phyloP scores from a whole-genome alignment of 1,139 yeast species.

The Pichia sp. region DNA sequence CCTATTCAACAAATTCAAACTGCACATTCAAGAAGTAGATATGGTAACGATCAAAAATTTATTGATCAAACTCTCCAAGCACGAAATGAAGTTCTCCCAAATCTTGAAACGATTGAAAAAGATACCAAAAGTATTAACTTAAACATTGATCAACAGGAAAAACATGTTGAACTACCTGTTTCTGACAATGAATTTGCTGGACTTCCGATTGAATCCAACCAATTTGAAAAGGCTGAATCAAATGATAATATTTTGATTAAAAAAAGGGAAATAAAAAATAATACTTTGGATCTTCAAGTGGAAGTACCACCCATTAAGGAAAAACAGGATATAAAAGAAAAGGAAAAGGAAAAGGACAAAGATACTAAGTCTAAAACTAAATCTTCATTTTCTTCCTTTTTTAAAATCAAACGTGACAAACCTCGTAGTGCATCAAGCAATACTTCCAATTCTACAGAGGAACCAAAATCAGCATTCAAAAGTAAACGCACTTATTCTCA shows the following conservation, averaged over 20 bases:
- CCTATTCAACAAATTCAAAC: not conserved
- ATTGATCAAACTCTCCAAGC: not conserved
- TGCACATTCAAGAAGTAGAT: slow-evolving; percentile 5
- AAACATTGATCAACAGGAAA: too few species aligned
- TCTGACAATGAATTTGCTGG: too few species aligned
- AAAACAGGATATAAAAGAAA: not conserved
- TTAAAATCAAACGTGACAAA: slow-evolving; percentile 17
- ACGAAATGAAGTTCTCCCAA: not conserved
- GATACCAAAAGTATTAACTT: too few species aligned
- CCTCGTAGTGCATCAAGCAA: slow-evolving; percentile 9
- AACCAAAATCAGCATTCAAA: slow-evolving; percentile 9
- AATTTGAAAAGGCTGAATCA: not conserved
- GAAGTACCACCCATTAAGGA: not conserved
- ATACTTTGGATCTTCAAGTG: not conserved
- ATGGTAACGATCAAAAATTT: slow-evolving; percentile 3
- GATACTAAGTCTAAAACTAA: slow-evolving; percentile 11
- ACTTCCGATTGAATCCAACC: too few species aligned
- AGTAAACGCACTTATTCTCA: slow-evolving; percentile 10
- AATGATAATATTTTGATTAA: not conserved
- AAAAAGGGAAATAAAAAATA: not conserved
- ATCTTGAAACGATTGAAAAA: too few species aligned
- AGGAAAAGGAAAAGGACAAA: slow-evolving; percentile 1
- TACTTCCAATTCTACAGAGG: slow-evolving; percentile 3
- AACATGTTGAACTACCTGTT: too few species aligned
- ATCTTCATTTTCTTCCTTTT: slow-evolving; percentile 17